phyloP scores from a whole-genome alignment of 2,329 filamentous ascomycete species.

The Sarocladiaceae sp. region DNA sequence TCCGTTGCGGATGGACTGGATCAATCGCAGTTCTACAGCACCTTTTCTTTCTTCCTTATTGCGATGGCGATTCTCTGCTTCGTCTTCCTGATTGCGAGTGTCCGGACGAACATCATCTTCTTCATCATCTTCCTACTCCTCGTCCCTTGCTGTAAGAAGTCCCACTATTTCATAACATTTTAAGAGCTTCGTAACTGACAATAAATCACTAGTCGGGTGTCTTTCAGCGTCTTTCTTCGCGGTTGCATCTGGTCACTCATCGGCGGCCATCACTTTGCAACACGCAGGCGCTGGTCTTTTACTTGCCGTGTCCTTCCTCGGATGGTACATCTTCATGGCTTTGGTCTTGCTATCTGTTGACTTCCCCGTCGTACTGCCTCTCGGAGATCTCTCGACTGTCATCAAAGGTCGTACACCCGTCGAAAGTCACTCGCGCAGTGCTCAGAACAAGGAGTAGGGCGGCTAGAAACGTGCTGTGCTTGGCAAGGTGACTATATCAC shows the following conservation, averaged over 20 bases:
- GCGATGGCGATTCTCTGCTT: conserved; percentile 58
- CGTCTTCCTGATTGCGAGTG: conserved; percentile 57
- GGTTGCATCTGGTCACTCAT: conserved; percentile 15
- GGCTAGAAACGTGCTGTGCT: no score
- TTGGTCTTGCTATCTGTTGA: conserved; percentile 45
- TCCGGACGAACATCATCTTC: conserved; percentile 63
- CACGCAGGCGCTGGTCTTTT: conserved; percentile 23
- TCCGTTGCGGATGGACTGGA: conserved; percentile 31
- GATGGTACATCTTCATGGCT: conserved; percentile 48
- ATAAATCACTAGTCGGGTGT: conserved; percentile 18
- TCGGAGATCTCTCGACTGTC: conserved; percentile 45
- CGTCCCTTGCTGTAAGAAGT: conserved; percentile 27
- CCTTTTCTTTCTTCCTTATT: conserved; percentile 55
- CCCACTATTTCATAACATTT: neutral
- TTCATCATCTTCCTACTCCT: conserved; percentile 57
- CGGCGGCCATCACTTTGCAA: conserved; percentile 17
- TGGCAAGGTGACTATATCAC: no score
- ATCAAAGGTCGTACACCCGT: conserved; percentile 23
- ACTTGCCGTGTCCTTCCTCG: conserved; percentile 23
- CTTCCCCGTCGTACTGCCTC: conserved; percentile 44
- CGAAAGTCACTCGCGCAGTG: no score
- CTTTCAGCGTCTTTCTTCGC: conserved; percentile 26
- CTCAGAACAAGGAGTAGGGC: no score
- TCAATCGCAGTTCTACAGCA: conserved; percentile 41
- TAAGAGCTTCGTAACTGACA: neutral